A percentile compares a stretch with the other conserved stretches of the same genome.
These are phyloP conservation scores for Chytriomyces hyalinus DNA, from an alignment of 192 early-diverging fungal species.

Conservation along the genomic window DNA sequence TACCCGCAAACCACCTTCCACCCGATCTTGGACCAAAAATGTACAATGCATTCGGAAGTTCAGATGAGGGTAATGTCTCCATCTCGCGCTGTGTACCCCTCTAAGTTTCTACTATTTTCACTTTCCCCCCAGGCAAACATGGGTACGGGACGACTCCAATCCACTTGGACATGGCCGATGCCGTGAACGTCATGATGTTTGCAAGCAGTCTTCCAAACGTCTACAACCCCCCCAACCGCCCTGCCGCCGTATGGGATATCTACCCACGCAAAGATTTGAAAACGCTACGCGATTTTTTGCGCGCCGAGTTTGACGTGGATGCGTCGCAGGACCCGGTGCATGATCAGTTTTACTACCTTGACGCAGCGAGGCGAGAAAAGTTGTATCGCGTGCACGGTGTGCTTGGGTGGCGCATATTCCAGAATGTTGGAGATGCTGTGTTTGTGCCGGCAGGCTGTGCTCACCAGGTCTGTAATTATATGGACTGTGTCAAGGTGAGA, in stretches of 20 bases:
- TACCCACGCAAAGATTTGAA: constrained; percentile 51
- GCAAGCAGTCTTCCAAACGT: constrained; percentile 1
- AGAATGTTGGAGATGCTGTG: constrained; percentile 75
- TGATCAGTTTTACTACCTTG: constrained; percentile 70
- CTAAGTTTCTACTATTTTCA: too few relatives aligned
- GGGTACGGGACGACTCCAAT: constrained; percentile 74
- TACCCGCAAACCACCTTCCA: constrained; percentile 60
- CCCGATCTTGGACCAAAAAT: constrained; percentile 79
- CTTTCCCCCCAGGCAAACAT: constrained; percentile 25
- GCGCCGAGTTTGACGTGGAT: neutral
- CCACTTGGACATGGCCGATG: constrained; percentile 81
- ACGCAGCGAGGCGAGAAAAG: constrained; percentile 42
- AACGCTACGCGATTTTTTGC: constrained; percentile 36
- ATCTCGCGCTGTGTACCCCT: too few relatives aligned
- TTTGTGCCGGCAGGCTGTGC: constrained; percentile 75
- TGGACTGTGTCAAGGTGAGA: constrained; percentile 30
- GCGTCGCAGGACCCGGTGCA: constrained; percentile 63
- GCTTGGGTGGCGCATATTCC: constrained; percentile 61
- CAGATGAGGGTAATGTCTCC: constrained; percentile 31
- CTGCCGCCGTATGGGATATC: constrained; percentile 71
- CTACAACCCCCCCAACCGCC: neutral
- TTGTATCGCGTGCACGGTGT: constrained; percentile 50
- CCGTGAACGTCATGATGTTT: constrained; percentile 80
- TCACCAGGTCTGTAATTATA: constrained; percentile 33
- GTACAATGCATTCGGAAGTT: constrained; percentile 73